Conservation (phyloP, 257 asterid genomes). For the Capsicum rhomboideum region DNA sequence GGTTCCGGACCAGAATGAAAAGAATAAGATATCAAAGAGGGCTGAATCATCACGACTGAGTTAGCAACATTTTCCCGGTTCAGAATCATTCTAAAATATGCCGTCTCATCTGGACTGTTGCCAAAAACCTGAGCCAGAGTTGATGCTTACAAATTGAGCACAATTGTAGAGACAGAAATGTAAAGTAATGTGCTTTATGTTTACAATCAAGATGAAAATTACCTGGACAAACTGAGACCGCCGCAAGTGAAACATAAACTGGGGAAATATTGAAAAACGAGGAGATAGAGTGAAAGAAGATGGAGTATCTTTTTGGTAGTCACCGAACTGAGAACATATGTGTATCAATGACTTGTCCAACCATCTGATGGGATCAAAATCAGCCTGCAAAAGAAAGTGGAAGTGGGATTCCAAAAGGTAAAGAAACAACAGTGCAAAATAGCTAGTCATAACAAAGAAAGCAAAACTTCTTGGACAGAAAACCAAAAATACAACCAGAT, state of each 20-base stretch:
- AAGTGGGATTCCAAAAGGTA: background rate
- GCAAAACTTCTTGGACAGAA: background rate
- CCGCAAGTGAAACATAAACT: slow-evolving; percentile 85
- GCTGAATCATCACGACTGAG: slow-evolving; percentile 99
- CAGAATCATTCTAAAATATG: slow-evolving; percentile 85
- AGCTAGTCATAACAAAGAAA: background rate
- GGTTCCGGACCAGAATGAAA: slow-evolving; percentile 94
- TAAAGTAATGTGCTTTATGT: background rate
- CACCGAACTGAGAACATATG: slow-evolving; percentile 87
- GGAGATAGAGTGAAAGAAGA: slow-evolving; percentile 86
- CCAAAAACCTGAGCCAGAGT: slow-evolving; percentile 68
- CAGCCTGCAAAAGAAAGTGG: slow-evolving; percentile 57
- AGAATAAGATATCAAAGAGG: slow-evolving; percentile 90
- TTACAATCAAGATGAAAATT: slow-evolving; percentile 5
- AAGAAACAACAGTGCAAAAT: background rate
- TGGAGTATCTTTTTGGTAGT: slow-evolving; percentile 91
- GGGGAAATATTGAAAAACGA: slow-evolving; percentile 90
- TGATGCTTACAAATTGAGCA: slow-evolving; percentile 8
- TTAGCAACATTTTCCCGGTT: slow-evolving; percentile 86
- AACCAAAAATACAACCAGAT: background rate
- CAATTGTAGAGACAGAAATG: background rate
- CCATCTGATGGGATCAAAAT: slow-evolving; percentile 98
- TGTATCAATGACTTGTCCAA: slow-evolving; percentile 94
- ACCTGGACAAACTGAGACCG: slow-evolving; percentile 99
- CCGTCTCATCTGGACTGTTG: slow-evolving; percentile 99